These are phyloP conservation scores for Rhodotorula glutinis DNA, from an alignment of 1,284 basidiomycete species.

Conservation along the genomic window DNA sequence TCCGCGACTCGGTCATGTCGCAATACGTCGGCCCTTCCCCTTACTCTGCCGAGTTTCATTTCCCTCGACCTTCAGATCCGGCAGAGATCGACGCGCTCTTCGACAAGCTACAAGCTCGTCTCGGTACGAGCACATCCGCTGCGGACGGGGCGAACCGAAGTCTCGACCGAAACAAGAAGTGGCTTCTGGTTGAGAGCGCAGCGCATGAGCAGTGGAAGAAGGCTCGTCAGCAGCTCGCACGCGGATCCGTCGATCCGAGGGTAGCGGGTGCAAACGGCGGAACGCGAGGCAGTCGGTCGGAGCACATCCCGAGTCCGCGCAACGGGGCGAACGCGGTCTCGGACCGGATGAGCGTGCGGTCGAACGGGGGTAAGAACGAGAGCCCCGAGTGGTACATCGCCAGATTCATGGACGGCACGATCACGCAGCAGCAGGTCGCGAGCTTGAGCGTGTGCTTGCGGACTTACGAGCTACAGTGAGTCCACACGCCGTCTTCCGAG, in stretches of 20 bases:
- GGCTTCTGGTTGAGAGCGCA: constrained; percentile 83
- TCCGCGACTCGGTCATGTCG: constrained; percentile 14
- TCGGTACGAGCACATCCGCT: constrained; percentile 37
- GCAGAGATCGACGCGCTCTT: constrained; percentile 74
- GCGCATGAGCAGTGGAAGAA: constrained; percentile 73
- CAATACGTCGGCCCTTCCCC: constrained; percentile 17
- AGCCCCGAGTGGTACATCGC: constrained; percentile 66
- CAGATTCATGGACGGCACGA: constrained; percentile 80
- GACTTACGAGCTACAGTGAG: constrained; percentile 73
- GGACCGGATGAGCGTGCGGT: background rate
- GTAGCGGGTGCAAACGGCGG: constrained; percentile 34
- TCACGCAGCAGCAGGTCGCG: constrained; percentile 74
- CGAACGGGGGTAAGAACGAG: constrained; percentile 39
- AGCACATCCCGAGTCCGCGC: constrained; percentile 53
- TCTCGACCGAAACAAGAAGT: constrained; percentile 79
- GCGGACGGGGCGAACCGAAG: constrained; percentile 54
- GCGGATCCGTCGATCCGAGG: constrained; percentile 26
- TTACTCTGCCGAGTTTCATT: constrained; percentile 57
- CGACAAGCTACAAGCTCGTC: constrained; percentile 64
- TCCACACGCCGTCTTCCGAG: constrained; percentile 26
- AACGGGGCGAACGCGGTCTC: background rate
- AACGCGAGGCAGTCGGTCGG: constrained; percentile 51
- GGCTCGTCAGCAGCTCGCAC: constrained; percentile 31
- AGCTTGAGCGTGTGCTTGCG: constrained; percentile 76
- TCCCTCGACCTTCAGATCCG: constrained; percentile 68